A percentile compares a stretch with the other conserved stretches of the same genome.
Conservation (phyloP, 805 yeast species). For the Naumovozyma castellii region DNA sequence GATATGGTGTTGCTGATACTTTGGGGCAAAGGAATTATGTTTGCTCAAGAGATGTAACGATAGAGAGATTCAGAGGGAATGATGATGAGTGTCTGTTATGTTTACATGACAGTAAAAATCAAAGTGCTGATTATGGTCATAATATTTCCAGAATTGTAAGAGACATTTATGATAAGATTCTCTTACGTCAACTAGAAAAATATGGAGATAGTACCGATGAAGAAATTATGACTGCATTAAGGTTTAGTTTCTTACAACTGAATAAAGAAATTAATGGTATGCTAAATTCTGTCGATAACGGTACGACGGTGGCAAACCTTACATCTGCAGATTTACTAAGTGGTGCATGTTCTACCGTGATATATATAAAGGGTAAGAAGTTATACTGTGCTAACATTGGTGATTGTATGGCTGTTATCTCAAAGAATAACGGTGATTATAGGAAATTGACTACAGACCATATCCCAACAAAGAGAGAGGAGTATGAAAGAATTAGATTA, state of each 20-base stretch:
- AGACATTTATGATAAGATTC: constrained; percentile 57
- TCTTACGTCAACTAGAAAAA: constrained; percentile 37
- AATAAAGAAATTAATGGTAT: constrained; percentile 67
- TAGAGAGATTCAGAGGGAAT: constrained; percentile 79
- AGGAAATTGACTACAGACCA: constrained; percentile 66
- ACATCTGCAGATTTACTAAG: constrained; percentile 60
- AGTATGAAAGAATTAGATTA: constrained; percentile 78
- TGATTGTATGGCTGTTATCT: constrained; percentile 73
- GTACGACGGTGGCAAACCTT: constrained; percentile 61
- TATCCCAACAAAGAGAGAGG: constrained; percentile 69
- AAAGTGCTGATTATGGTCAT: constrained; percentile 43
- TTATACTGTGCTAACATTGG: constrained; percentile 84
- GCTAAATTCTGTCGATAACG: constrained; percentile 42
- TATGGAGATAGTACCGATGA: constrained; percentile 31
- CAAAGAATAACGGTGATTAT: constrained; percentile 75
- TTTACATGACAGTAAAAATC: constrained; percentile 72
- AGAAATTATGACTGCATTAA: constrained; percentile 61
- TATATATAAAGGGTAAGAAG: constrained; percentile 62
- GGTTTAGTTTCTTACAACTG: constrained; percentile 69
- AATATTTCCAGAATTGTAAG: constrained; percentile 66
- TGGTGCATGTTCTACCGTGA: constrained; percentile 79
- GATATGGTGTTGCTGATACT: constrained; percentile 87
- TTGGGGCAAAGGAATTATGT: constrained; percentile 60
- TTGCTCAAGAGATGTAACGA: constrained; percentile 73
- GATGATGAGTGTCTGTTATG: constrained; percentile 75